Evolutionary conservation across 495 filamentous ascomycete species (phyloP).

Genomic region (Tuber aestivum): DNA sequence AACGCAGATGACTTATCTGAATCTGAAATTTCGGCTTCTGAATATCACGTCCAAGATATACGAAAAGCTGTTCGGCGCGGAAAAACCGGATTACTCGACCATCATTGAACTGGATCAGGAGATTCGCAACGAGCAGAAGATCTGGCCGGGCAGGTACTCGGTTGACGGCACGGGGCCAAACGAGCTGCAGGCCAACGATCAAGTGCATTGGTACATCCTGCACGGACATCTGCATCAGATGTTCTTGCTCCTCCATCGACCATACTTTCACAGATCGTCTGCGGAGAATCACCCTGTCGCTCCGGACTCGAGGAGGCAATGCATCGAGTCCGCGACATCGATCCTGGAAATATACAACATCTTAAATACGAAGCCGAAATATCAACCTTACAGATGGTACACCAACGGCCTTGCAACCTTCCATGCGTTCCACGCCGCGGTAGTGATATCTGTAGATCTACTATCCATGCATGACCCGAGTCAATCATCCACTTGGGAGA

Average conservation of each 20-base stretch:
- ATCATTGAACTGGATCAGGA: conserved; percentile 45
- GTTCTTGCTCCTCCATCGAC: conserved; percentile 47
- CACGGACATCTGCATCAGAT: conserved; percentile 49
- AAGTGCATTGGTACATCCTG: conserved; percentile 46
- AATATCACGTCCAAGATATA: conserved; percentile 26
- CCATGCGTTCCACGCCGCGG: conserved; percentile 32
- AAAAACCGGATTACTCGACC: conserved; percentile 34
- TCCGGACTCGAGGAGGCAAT: conserved; percentile 41
- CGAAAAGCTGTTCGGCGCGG: conserved; percentile 39
- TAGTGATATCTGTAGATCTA: conserved; percentile 3
- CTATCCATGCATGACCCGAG: not conserved
- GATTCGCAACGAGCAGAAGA: conserved; percentile 45
- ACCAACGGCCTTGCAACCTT: conserved; percentile 46
- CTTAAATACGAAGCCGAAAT: conserved; percentile 42
- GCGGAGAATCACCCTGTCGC: conserved; percentile 13
- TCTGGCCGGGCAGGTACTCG: conserved; percentile 45
- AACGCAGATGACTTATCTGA: conserved; percentile 50
- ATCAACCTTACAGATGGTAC: conserved; percentile 48
- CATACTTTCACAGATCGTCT: conserved; percentile 38
- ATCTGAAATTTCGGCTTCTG: conserved; percentile 47
- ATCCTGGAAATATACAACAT: conserved; percentile 45
- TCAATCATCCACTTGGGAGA: not conserved
- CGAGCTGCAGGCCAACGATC: conserved; percentile 8
- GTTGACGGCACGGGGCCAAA: conserved; percentile 22
- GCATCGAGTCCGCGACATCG: conserved; percentile 45